Evolutionary conservation across 202 grass and related monocot species (phyloP).

Genomic region (Saccharum hybrid): DNA sequence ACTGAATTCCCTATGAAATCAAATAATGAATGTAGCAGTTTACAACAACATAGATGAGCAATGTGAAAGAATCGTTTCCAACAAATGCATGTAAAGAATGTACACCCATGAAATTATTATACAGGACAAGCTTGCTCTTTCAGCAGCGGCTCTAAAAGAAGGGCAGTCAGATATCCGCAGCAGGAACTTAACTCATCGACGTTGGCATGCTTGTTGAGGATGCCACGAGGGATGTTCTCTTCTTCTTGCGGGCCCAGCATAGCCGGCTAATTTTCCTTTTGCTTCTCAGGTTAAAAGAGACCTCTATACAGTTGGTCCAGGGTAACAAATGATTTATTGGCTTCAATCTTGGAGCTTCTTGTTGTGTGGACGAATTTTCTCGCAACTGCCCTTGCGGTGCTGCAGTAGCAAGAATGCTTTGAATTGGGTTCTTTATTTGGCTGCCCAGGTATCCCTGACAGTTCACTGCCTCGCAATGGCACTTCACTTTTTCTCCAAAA

Average conservation of each 20-base stretch:
- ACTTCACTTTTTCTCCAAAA: conserved; percentile 85
- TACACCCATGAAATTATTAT: conserved; percentile 35
- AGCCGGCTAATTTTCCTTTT: conserved; percentile 59
- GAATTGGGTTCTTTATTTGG: conserved; percentile 67
- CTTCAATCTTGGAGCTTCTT: conserved; percentile 29
- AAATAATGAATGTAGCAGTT: conserved; percentile 40
- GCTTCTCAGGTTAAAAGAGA: conserved; percentile 65
- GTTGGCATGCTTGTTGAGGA: conserved; percentile 31
- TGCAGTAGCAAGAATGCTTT: conserved; percentile 19
- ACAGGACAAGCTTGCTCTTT: conserved; percentile 19
- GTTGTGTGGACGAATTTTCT: not conserved
- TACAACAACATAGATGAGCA: conserved; percentile 39
- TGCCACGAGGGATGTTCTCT: conserved; percentile 45
- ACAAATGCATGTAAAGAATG: conserved; percentile 43
- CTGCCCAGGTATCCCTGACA: conserved; percentile 87
- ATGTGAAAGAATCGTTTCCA: conserved; percentile 55
- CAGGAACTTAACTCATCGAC: conserved; percentile 24
- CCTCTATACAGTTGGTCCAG: conserved; percentile 63
- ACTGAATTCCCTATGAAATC: conserved; percentile 28
- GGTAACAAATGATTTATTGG: conserved; percentile 49
- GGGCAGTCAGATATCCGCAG: conserved; percentile 14
- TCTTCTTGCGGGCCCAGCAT: conserved; percentile 60
- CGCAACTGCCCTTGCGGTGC: not conserved
- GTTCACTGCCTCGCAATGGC: conserved; percentile 70
- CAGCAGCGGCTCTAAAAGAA: not conserved